phyloP scores from a whole-genome alignment of 768 basidiomycete species.

The Hebeloma cylindrosporum region DNA sequence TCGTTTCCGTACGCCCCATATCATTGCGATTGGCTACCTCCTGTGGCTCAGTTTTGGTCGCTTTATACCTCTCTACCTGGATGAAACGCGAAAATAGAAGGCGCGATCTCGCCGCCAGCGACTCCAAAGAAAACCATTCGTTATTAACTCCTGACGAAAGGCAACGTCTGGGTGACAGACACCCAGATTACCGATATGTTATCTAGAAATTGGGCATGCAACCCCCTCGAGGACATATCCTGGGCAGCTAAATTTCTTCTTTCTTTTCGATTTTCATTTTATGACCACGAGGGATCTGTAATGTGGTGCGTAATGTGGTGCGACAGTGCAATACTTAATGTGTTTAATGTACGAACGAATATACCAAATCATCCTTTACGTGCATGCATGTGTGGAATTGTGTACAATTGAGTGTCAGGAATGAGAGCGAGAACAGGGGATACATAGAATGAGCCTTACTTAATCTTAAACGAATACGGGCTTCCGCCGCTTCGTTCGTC shows the following conservation, averaged over 20 bases:
- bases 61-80: conserved; percentile 44
- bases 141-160: conserved; percentile 24
- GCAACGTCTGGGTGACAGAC: conserved; percentile 38
- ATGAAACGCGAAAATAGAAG: conserved; percentile 53
- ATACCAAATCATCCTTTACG: too few species aligned
- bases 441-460: neutral
- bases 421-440: neutral
- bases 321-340: too few species aligned
- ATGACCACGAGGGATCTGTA: too few species aligned
- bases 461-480: conserved; percentile 11
- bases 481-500: conserved; percentile 36
- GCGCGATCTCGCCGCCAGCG: conserved; percentile 32
- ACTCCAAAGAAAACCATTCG: conserved; percentile 24
- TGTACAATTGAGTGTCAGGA: neutral
- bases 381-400: neutral
- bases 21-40: conserved; percentile 60
- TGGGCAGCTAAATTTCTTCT: too few species aligned
- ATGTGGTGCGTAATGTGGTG: too few species aligned
- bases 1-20: conserved; percentile 54
- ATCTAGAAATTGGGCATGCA: conserved; percentile 26
- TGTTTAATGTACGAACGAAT: too few species aligned
- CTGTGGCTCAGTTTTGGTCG: conserved; percentile 45
- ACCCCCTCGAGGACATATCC: too few species aligned
- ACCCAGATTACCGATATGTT: conserved; percentile 41
- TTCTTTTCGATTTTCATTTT: too few species aligned